Percentiles rank a stretch among this genome's conserved stretches.
Evolutionary conservation across 2,329 filamentous ascomycete species (phyloP).

Genomic region (Raffaelea ambrosiae): DNA sequence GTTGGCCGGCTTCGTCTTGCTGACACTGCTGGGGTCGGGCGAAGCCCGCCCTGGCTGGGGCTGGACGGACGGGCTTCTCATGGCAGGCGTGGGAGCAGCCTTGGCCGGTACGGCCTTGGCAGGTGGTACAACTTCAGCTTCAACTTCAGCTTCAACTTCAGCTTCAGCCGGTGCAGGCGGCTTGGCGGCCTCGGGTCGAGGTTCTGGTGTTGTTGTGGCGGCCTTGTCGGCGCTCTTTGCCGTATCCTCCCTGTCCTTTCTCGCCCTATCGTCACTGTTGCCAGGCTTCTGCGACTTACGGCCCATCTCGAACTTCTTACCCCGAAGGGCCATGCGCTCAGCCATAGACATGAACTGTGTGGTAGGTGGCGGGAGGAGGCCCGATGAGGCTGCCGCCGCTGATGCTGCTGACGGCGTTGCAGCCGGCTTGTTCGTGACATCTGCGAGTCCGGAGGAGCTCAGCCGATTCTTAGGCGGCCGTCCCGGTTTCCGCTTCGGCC

Average conservation of each 20-base stretch:
- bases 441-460: not conserved
- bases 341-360: slow-evolving; percentile 44
- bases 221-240: not conserved
- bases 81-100: no score
- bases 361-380: slow-evolving; percentile 4
- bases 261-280: not conserved
- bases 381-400: not conserved
- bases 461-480: slow-evolving; percentile 22
- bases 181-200: not conserved
- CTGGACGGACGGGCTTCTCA: no score
- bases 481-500: slow-evolving; percentile 20
- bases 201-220: not conserved
- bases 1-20: no score
- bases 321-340: slow-evolving; percentile 46
- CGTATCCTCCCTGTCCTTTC: not conserved
- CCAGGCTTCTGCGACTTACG: not conserved
- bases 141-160: no score
- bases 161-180: no score
- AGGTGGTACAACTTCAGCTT: no score
- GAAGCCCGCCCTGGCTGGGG: no score
- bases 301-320: slow-evolving; percentile 44
- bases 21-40: no score
- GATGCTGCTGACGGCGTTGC: slow-evolving; percentile 2
- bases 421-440: not conserved
- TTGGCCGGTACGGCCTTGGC: no score